Conservation (phyloP, 1,284 basidiomycete genomes). For the Cutaneotrichosporon sp. region DNA sequence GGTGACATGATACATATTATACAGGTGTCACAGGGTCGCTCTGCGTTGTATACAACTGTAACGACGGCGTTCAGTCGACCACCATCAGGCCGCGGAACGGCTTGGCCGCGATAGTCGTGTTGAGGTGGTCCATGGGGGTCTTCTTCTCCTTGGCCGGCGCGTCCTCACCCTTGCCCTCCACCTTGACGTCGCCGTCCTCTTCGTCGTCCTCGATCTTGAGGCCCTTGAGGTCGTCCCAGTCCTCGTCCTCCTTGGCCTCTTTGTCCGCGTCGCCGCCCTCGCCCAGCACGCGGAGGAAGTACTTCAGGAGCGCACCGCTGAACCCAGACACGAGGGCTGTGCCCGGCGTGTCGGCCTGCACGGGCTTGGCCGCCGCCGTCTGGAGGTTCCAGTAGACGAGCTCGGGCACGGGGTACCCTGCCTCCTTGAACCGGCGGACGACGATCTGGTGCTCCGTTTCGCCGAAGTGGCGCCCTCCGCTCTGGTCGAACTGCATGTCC, state of each 20-base stretch:
- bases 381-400: constrained; percentile 54
- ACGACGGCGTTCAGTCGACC: constrained; percentile 28
- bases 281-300: constrained; percentile 60
- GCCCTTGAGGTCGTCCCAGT: constrained; percentile 35
- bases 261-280: constrained; percentile 51
- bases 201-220: background rate
- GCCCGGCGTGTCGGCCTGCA: constrained; percentile 59
- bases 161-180: constrained; percentile 8
- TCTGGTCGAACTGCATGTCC: constrained; percentile 71
- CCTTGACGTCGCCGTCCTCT: background rate
- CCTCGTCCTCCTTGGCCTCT: constrained; percentile 31
- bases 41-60: too few species aligned
- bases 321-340: constrained; percentile 69
- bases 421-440: constrained; percentile 58
- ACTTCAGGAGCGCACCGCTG: constrained; percentile 67
- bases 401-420: constrained; percentile 68
- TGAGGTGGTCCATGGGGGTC: constrained; percentile 58
- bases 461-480: constrained; percentile 55
- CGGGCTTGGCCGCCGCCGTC: constrained; percentile 55
- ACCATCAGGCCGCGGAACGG: constrained; percentile 55
- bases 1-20: too few species aligned
- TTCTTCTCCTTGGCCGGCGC: constrained; percentile 12
- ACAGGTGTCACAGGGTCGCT: too few species aligned
- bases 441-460: constrained; percentile 66
- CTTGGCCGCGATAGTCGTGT: constrained; percentile 59